A percentile compares a stretch with the other conserved stretches of the same genome.
phyloP scores from a whole-genome alignment of 2,329 filamentous ascomycete genomes.

The Sarocladiaceae sp. region DNA sequence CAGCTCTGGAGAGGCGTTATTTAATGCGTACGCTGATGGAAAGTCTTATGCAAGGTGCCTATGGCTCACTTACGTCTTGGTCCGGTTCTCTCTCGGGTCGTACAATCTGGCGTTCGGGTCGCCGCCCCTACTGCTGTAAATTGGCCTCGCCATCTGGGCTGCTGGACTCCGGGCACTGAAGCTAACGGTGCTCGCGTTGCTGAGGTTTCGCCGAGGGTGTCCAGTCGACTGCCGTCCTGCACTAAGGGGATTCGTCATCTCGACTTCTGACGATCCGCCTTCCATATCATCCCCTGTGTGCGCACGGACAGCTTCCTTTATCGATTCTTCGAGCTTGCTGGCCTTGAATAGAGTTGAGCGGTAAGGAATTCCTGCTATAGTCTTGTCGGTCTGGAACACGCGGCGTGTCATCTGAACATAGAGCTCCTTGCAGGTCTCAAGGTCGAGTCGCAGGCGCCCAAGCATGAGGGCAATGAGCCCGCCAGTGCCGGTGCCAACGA shows the following conservation, averaged over 20 bases:
- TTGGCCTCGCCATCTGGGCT: slow-evolving; percentile 48
- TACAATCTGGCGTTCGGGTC: slow-evolving; percentile 85
- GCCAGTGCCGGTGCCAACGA: slow-evolving; percentile 90
- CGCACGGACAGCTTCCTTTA: slow-evolving; percentile 79
- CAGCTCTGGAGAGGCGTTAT: slow-evolving; percentile 53
- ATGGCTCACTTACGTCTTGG: slow-evolving; percentile 67
- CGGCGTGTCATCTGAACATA: slow-evolving; percentile 91
- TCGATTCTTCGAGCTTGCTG: slow-evolving; percentile 89
- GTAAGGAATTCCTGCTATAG: slow-evolving; percentile 90
- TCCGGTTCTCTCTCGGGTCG: slow-evolving; percentile 76
- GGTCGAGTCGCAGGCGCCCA: slow-evolving; percentile 79
- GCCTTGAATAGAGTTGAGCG: slow-evolving; percentile 95
- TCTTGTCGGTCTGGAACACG: slow-evolving; percentile 98
- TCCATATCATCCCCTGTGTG: slow-evolving; percentile 75
- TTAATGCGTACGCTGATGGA: slow-evolving; percentile 11
- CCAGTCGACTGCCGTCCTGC: slow-evolving; percentile 32
- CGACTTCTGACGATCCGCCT: slow-evolving; percentile 45
- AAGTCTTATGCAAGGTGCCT: not conserved
- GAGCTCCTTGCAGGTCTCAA: slow-evolving; percentile 95
- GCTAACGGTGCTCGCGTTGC: slow-evolving; percentile 77
- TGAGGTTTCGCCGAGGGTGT: slow-evolving; percentile 30
- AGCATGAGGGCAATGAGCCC: slow-evolving; percentile 97
- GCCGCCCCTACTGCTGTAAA: slow-evolving; percentile 54
- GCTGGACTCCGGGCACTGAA: slow-evolving; percentile 63
- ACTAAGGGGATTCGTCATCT: slow-evolving; percentile 34